Evolutionary conservation across 305 asterid species (phyloP).

Genomic region (Solanum hybrid): DNA sequence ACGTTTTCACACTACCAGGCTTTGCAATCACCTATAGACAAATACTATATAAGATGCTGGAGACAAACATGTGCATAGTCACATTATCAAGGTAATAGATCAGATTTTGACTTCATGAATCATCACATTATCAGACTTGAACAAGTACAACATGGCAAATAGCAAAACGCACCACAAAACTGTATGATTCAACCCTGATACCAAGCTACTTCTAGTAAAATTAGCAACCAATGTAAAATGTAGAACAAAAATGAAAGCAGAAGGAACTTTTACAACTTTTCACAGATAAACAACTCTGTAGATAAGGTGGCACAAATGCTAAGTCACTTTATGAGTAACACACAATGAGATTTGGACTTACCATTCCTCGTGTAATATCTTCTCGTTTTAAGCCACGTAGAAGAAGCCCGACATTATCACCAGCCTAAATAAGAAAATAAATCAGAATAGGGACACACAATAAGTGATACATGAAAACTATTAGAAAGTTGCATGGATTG

Average conservation of each 20-base stretch:
- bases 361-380: constrained; percentile 87
- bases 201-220: neutral
- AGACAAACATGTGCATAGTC: neutral
- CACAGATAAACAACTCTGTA: neutral
- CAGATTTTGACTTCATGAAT: neutral
- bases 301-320: neutral
- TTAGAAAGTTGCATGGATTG: neutral
- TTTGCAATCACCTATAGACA: constrained; percentile 80
- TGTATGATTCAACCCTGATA: neutral
- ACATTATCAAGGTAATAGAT: neutral
- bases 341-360: constrained; percentile 17
- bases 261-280: neutral
- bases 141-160: neutral
- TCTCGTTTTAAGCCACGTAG: constrained; percentile 93
- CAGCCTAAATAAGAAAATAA: constrained; percentile 52
- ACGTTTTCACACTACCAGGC: constrained; percentile 73
- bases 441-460: neutral
- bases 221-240: neutral
- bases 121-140: constrained; percentile 2
- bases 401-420: constrained; percentile 97
- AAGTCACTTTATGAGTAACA: neutral
- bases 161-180: neutral
- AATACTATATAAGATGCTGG: neutral
- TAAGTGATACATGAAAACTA: neutral
- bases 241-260: neutral